phyloP scores from a whole-genome alignment of 192 early-diverging fungal species.

The Piromyces sp. region DNA sequence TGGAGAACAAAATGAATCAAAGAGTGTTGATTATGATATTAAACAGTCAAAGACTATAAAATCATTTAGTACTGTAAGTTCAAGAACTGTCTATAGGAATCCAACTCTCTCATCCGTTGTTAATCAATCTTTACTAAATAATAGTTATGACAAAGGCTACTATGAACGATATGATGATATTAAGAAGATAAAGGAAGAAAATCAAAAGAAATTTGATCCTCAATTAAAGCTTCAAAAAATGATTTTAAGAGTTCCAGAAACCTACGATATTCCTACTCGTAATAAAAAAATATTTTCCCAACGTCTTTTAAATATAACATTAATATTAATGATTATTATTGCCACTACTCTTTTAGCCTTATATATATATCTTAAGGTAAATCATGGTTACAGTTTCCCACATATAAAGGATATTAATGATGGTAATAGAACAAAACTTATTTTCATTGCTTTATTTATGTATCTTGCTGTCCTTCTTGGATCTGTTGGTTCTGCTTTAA shows the following conservation, averaged over 20 bases:
- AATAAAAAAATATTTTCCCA: not conserved
- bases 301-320: not conserved
- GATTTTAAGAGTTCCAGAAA: not conserved
- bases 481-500: not conserved
- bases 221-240: not conserved
- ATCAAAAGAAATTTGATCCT: not conserved
- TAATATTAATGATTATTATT: not conserved
- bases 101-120: not conserved
- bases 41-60: not conserved
- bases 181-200: not conserved
- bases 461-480: not conserved
- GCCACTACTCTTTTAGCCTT: not conserved
- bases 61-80: not conserved
- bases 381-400: not conserved
- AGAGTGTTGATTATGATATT: not conserved
- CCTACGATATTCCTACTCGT: not conserved
- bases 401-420: not conserved
- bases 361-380: not conserved
- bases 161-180: not conserved
- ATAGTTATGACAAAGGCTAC: not conserved
- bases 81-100: not conserved
- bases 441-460: not conserved
- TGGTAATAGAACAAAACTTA: not conserved
- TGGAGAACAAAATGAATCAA: not conserved
- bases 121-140: not conserved